Conservation (phyloP, 306 rosid species). For the Acacia confusa region DNA sequence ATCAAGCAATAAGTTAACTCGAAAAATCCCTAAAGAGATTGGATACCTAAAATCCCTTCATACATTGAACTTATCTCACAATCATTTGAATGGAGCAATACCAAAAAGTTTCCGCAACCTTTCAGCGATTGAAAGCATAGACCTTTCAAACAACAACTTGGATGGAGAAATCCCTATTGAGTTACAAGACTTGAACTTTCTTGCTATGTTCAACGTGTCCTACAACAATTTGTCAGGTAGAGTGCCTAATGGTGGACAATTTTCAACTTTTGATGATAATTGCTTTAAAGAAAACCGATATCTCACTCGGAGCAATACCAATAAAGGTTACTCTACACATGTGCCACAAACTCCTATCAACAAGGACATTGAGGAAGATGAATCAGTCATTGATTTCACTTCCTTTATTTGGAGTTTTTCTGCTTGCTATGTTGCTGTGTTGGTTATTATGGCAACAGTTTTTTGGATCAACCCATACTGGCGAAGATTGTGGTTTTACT, state of each 20-base stretch:
- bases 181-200: background rate
- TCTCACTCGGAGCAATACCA: no score
- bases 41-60: background rate
- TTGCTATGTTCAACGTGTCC: no score
- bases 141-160: background rate
- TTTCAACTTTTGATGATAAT: no score
- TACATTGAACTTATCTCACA: background rate
- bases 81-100: background rate
- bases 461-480: background rate
- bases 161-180: background rate
- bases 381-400: background rate
- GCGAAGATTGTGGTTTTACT: background rate
- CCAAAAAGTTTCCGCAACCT: background rate
- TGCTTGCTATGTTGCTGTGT: background rate
- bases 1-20: background rate
- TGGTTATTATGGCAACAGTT: background rate
- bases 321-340: no score
- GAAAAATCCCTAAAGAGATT: background rate
- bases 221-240: no score
- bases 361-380: background rate
- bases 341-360: background rate
- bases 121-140: background rate
- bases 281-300: no score
- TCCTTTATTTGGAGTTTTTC: background rate
- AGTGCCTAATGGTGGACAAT: no score